phyloP scores from a whole-genome alignment of 192 early-diverging fungal species.

The Mortierella hygrophila region DNA sequence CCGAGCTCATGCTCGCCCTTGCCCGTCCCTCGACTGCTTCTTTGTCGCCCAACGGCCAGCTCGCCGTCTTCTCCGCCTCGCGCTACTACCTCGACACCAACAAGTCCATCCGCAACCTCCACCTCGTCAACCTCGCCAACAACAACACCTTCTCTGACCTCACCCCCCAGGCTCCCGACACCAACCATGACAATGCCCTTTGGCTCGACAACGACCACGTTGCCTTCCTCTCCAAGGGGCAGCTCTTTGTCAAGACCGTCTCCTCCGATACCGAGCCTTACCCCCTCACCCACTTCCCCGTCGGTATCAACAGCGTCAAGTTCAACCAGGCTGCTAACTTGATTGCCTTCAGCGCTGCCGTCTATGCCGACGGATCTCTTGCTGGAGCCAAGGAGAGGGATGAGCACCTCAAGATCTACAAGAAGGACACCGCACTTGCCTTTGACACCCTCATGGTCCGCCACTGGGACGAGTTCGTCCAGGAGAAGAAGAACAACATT shows the following conservation, averaged over 20 bases:
- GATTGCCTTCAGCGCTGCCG: constrained; percentile 77
- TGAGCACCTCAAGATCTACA: constrained; percentile 41
- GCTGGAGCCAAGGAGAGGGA: constrained; percentile 69
- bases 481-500: constrained; percentile 73
- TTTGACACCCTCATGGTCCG: constrained; percentile 84
- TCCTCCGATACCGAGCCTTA: constrained; percentile 48
- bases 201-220: constrained; percentile 64
- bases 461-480: constrained; percentile 82
- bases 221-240: constrained; percentile 58
- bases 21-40: constrained; percentile 65
- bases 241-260: constrained; percentile 58
- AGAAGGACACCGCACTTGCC: constrained; percentile 70
- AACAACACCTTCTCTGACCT: constrained; percentile 59
- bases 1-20: constrained; percentile 74
- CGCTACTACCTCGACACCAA: constrained; percentile 69
- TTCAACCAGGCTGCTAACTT: constrained; percentile 62
- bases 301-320: constrained; percentile 68
- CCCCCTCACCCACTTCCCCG: constrained; percentile 65
- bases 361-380: constrained; percentile 71
- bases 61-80: constrained; percentile 71
- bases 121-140: constrained; percentile 60
- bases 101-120: constrained; percentile 68
- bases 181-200: constrained; percentile 58
- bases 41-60: constrained; percentile 64
- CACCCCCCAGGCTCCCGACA: constrained; percentile 51